These are phyloP conservation scores for Euphrasia confusa DNA, from an alignment of 257 asterid genomes.

Conservation along the genomic window DNA sequence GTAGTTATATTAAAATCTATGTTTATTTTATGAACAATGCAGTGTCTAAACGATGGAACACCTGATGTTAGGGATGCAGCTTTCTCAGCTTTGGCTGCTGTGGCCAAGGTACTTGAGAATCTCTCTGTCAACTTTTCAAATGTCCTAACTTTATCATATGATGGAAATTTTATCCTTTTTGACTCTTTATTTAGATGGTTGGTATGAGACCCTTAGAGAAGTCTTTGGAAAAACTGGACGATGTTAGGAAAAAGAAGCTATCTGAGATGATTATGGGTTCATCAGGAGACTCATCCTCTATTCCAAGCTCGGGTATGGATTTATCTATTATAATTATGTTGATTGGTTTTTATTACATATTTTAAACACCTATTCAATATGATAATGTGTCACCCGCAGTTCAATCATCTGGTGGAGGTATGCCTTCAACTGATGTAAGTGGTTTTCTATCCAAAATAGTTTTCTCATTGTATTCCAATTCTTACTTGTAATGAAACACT, in stretches of 20 bases:
- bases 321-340: conserved; percentile 7
- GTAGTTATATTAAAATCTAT: conserved; percentile 16
- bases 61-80: conserved; percentile 99
- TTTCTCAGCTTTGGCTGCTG: conserved; percentile 88
- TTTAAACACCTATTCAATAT: conserved; percentile 21
- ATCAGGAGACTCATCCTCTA: conserved; percentile 49
- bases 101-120: conserved; percentile 66
- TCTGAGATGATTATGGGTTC: conserved; percentile 93
- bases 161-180: conserved; percentile 5
- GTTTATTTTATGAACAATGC: conserved; percentile 26
- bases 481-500: neutral
- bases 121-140: conserved; percentile 17
- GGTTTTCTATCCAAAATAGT: conserved; percentile 14
- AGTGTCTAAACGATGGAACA: conserved; percentile 97
- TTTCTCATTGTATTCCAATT: neutral
- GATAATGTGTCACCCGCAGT: conserved; percentile 39
- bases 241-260: conserved; percentile 80
- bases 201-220: conserved; percentile 98
- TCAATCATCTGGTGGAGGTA: conserved; percentile 55
- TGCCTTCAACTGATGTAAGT: conserved; percentile 51
- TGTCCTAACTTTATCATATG: conserved; percentile 4
- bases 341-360: conserved; percentile 1
- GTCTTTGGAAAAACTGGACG: conserved; percentile 89
- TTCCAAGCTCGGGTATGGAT: conserved; percentile 54
- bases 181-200: conserved; percentile 52